These are phyloP conservation scores for Parasitella parasitica DNA, from an alignment of 371 early-diverging fungal genomes.

Conservation along the genomic window DNA sequence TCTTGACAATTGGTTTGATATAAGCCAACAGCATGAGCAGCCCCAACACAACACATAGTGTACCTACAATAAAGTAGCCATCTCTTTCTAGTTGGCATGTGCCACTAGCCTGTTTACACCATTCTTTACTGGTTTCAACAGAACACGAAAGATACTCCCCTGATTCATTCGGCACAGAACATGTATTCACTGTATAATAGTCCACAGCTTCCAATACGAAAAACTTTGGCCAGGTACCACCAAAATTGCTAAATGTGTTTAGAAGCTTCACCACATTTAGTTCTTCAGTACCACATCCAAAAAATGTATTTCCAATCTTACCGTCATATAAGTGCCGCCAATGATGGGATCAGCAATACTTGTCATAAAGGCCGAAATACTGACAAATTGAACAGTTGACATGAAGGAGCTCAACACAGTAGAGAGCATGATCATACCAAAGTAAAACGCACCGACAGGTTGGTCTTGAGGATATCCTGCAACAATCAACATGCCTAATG, in stretches of 20 bases:
- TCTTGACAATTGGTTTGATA: conserved; percentile 66
- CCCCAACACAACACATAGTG: conserved; percentile 67
- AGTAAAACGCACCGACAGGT: conserved; percentile 69
- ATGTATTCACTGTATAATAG: conserved; percentile 76
- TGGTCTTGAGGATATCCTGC: conserved; percentile 73
- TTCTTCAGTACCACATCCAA: too few species aligned
- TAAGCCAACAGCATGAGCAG: conserved; percentile 57
- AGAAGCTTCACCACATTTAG: conserved; percentile 74
- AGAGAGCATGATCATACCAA: conserved; percentile 76
- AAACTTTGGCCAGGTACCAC: conserved; percentile 96
- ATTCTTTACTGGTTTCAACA: conserved; percentile 57
- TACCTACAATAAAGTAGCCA: conserved; percentile 86
- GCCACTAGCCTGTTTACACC: conserved; percentile 72
- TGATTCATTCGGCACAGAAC: conserved; percentile 41
- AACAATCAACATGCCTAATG: conserved; percentile 85
- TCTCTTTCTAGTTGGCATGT: conserved; percentile 67
- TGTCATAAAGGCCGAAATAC: conserved; percentile 93
- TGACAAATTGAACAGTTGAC: conserved; percentile 95
- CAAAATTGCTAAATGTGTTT: conserved; percentile 95
- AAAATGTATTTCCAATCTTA: too few species aligned
- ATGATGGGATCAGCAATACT: conserved; percentile 95
- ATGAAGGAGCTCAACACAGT: conserved; percentile 87
- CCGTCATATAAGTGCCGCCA: conserved; percentile 98
- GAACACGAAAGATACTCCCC: conserved; percentile 58
- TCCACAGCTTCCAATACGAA: conserved; percentile 96